Conservation (phyloP, 2,329 filamentous ascomycete genomes). For the Aureobasidium sp. region DNA sequence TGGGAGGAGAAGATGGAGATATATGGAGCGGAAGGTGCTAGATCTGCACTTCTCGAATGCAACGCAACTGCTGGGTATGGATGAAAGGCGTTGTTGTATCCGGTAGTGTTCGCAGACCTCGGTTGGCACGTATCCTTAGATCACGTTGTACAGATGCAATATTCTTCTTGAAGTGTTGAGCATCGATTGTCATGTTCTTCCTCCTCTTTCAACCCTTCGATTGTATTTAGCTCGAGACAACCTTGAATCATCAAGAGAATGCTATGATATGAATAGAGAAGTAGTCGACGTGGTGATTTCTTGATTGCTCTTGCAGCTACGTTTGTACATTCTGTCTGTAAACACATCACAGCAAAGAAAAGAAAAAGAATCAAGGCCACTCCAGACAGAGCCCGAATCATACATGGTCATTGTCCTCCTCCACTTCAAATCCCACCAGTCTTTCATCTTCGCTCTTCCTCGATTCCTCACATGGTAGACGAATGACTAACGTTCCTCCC, state of each 20-base stretch:
- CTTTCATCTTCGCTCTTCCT: neutral
- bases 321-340: neutral
- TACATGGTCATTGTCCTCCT: neutral
- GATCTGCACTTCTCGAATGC: neutral
- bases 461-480: neutral
- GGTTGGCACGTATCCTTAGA: neutral
- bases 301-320: neutral
- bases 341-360: neutral
- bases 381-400: neutral
- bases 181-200: neutral
- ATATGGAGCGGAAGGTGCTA: neutral
- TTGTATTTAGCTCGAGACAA: neutral
- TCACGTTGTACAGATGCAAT: neutral
- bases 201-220: neutral
- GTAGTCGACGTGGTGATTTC: neutral
- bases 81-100: neutral
- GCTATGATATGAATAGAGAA: neutral
- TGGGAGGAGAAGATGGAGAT: conserved; percentile 24
- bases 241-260: neutral
- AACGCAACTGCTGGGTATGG: neutral
- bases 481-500: conserved; percentile 5
- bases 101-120: neutral
- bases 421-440: neutral
- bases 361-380: neutral
- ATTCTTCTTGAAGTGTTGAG: neutral